Conservation (phyloP, 192 early-diverging fungal genomes). For the Podila verticillata region DNA sequence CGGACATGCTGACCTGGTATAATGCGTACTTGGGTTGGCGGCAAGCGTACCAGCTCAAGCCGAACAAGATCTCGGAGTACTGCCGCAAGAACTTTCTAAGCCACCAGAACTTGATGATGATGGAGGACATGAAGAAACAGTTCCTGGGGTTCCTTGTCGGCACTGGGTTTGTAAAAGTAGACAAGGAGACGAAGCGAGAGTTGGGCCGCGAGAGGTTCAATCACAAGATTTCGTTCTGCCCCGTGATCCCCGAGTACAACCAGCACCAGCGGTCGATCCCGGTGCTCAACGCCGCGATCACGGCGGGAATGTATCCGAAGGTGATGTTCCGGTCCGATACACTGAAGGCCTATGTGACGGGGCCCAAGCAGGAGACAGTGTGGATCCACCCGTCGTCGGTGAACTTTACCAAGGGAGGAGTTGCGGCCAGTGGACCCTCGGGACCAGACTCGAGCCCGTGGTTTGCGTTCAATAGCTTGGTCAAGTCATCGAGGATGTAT, state of each 20-base stretch:
- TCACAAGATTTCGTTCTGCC: conserved; percentile 49
- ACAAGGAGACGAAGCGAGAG: conserved; percentile 33
- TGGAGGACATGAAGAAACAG: conserved; percentile 69
- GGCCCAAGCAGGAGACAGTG: conserved; percentile 55
- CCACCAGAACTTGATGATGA: conserved; percentile 59
- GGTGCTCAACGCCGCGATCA: conserved; percentile 77
- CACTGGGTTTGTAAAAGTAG: conserved; percentile 58
- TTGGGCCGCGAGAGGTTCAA: conserved; percentile 35
- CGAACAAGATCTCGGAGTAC: conserved; percentile 50
- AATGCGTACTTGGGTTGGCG: conserved; percentile 63
- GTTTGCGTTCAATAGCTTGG: conserved; percentile 64
- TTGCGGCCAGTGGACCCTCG: conserved; percentile 4
- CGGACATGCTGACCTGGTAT: conserved; percentile 63
- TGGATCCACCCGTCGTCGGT: conserved; percentile 87
- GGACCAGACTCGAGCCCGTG: conserved; percentile 38
- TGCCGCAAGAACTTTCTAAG: conserved; percentile 61
- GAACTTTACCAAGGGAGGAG: conserved; percentile 58
- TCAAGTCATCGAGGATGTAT: conserved; percentile 58
- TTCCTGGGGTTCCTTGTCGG: conserved; percentile 58
- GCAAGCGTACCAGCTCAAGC: conserved; percentile 26
- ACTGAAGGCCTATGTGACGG: conserved; percentile 55
- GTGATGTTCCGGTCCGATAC: conserved; percentile 57
- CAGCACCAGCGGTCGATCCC: conserved; percentile 44
- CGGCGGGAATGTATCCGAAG: conserved; percentile 89
- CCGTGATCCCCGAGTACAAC: conserved; percentile 53